Evolutionary conservation across 306 rosid species (phyloP), one percentile per base, ranked within the genome.

Genomic region (Vigna nakashimae): DNA sequence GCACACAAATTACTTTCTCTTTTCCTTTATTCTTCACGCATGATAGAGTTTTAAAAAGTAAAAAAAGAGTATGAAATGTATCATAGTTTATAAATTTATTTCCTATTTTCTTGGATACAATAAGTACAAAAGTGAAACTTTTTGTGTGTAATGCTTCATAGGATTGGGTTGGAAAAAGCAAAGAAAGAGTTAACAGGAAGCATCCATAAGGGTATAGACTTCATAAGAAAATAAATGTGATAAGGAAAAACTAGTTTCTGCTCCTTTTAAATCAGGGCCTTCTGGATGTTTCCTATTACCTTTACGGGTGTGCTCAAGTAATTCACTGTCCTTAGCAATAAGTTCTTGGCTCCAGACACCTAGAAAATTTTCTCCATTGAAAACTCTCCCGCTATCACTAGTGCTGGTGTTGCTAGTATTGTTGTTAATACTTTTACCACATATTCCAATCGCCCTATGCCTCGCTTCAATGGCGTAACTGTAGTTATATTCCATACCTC

Each of bases 231-330:
- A 62, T 73, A 77, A 81, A 26, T 53, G 71, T 46, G 75, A 62
- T 53, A 16, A 45, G n/a, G 43, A 20, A 62, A 67, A 34, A 9
- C 20, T 63, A 45, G 60, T 66, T 73, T 71, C 67, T 73, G 74
- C 67, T 51, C 43, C 85, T 58, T 46, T 11, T 14, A 43, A 40
- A 56, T 34, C 42, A 69, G 30, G 65, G 74, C 50, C 58, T 38
- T 74, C 17, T 74, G 68, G 22, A 20, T 20, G 22, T 20, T 20
- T 20, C 22, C 22, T 66, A 0, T 73, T 76, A 88, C 99, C 98
- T 83, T 92, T 87, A 34, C 99, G 89, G 32, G 99, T 95, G 84
- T 97, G 97, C 77, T 95, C 92, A 73, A 95, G 98, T 66, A 95
- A 90, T 82, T 95, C 99, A 62, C 82, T 85, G 43, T 98, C 98